Conservation (phyloP, 2,329 filamentous ascomycete species). For the Alternaria sp. region DNA sequence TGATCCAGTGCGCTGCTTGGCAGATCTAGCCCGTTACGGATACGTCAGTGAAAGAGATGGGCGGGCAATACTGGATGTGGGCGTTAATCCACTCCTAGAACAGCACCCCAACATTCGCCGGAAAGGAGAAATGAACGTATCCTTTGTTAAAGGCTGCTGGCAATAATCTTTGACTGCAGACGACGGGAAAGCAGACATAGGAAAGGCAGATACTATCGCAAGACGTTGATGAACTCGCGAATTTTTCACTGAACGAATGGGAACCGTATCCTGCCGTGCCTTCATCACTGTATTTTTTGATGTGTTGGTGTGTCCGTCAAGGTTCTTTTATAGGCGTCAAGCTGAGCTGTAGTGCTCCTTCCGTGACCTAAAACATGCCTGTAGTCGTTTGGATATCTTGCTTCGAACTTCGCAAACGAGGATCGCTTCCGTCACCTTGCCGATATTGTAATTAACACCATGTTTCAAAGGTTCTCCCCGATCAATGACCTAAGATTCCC, state of each 20-base stretch:
- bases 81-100: too few species aligned
- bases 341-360: not conserved
- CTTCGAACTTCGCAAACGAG: not conserved
- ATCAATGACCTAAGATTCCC: not conserved
- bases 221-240: not conserved
- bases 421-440: not conserved
- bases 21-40: too few species aligned
- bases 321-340: not conserved
- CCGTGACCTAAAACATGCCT: not conserved
- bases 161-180: not conserved
- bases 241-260: not conserved
- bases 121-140: not conserved
- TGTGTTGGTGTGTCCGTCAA: not conserved
- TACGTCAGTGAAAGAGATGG: too few species aligned
- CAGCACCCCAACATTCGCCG: too few species aligned
- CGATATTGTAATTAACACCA: not conserved
- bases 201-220: not conserved
- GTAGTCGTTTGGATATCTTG: not conserved
- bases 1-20: too few species aligned
- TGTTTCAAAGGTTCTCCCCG: not conserved
- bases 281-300: fast-evolving
- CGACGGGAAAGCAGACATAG: not conserved
- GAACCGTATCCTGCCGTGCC: not conserved
- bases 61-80: too few species aligned
- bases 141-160: fast-evolving